Evolutionary conservation across 1,284 basidiomycete genomes (phyloP), one percentile per base, ranked within the genome.

Genomic region (Fomitopsis schrenkii): DNA sequence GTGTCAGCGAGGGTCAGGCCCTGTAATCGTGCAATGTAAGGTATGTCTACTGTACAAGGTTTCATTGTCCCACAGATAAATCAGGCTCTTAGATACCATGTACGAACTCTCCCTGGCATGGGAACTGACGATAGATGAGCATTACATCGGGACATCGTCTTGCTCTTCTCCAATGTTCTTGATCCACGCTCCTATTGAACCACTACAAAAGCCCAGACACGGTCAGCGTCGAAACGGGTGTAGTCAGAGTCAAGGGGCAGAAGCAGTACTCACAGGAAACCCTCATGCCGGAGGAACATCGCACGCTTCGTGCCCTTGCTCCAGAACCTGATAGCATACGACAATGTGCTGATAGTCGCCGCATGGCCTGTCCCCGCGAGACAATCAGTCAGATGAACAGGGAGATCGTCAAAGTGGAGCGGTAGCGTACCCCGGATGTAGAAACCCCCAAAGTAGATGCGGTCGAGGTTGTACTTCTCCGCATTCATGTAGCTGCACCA

Each of bases 291-390:
- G 60, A 99, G 81, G 82, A 99, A 99, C 68, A 97, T 84, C 48
- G 97, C 97, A 40, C 94, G 87, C 77, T 98, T 99, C 33, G 91
- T 96, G 1, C 97, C 97, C 76, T 97, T 97, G 72, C 94, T 97
- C 97, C 97, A 99, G 81, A 99, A 99, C 41, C 97, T 91, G 75
- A 99, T 99, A 52, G 97, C 97, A 77, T 99, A 99, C 28, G 95
- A 98, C 44, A 99, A 83, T 14, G 97, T 99, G 35, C 95, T 92
- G 72, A 99, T 97, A 26, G 97, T 99, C 38, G 97, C 94, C 54
- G 96, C 91, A 74, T 99, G 97, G 26, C 95, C 94, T 95, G 66
- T 59, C 44, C 63, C 30, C 40, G n/a, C 8, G 9, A 35, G 62
- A 65, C 26, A 30, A 50, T 50, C 65, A 54, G 45, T 58, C 55